These are phyloP conservation scores for Fusarium nanum DNA, from an alignment of 2,329 filamentous ascomycete species.

Conservation along the genomic window DNA sequence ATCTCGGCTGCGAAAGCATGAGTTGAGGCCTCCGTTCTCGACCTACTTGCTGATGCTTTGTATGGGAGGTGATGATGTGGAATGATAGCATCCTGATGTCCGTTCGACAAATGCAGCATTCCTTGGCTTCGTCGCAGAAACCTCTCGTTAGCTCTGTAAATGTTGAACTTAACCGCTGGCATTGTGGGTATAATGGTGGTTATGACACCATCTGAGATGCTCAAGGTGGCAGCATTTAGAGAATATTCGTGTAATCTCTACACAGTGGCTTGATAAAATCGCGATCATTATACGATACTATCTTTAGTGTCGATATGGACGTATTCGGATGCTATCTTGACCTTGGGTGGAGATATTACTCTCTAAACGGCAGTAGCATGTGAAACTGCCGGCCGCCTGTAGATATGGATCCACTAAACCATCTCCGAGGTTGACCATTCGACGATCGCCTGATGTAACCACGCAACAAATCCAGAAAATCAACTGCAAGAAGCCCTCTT, in stretches of 20 bases:
- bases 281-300: neutral
- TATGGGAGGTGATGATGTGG: neutral
- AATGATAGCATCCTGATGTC: neutral
- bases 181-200: neutral
- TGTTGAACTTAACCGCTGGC: neutral
- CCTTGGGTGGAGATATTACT: constrained; percentile 21
- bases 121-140: neutral
- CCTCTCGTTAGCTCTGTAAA: neutral
- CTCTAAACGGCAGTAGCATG: constrained; percentile 25
- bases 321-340: constrained; percentile 18
- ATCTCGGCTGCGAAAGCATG: neutral
- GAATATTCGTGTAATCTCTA: neutral
- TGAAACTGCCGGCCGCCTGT: constrained; percentile 32
- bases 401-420: constrained; percentile 32
- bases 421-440: constrained; percentile 25
- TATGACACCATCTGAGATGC: neutral
- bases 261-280: neutral
- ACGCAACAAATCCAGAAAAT: constrained; percentile 28
- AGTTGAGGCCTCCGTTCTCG: neutral
- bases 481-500: constrained; percentile 25
- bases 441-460: constrained; percentile 38
- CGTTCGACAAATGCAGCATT: neutral
- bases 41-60: neutral
- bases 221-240: neutral
- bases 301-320: neutral